Conservation (phyloP, 2,329 filamentous ascomycete species). For the Sarocladiaceae sp. region DNA sequence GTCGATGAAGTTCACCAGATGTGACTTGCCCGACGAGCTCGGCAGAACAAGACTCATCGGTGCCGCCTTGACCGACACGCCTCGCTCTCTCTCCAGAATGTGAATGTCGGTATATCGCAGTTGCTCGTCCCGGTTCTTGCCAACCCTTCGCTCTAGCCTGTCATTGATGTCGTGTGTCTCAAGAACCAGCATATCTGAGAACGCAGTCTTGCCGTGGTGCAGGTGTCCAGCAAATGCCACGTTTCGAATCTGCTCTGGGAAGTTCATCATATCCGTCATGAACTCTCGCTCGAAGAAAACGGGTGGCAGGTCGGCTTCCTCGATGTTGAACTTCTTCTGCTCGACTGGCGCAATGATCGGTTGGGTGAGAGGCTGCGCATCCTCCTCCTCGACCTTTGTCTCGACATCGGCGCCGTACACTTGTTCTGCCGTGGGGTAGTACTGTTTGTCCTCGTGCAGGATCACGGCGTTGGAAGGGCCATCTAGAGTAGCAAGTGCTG, state of each 20-base stretch:
- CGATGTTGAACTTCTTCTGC: constrained; percentile 91
- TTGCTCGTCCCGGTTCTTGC: constrained; percentile 79
- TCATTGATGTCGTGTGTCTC: constrained; percentile 87
- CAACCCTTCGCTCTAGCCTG: constrained; percentile 71
- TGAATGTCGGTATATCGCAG: constrained; percentile 93
- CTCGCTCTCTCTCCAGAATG: constrained; percentile 79
- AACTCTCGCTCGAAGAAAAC: constrained; percentile 86
- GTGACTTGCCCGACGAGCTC: constrained; percentile 85
- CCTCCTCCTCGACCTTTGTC: constrained; percentile 92
- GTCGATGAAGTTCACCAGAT: constrained; percentile 90
- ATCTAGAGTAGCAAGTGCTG: constrained; percentile 35
- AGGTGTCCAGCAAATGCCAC: constrained; percentile 87
- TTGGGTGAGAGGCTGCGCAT: constrained; percentile 84
- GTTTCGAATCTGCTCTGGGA: constrained; percentile 89
- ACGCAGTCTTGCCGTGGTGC: constrained; percentile 95
- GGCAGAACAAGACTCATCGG: constrained; percentile 92
- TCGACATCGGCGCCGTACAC: constrained; percentile 93
- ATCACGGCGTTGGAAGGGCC: constrained; percentile 95
- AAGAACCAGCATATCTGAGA: constrained; percentile 96
- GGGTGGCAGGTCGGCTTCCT: constrained; percentile 83
- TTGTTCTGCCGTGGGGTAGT: constrained; percentile 96
- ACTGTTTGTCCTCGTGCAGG: constrained; percentile 98
- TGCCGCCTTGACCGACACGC: constrained; percentile 83
- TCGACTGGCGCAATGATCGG: constrained; percentile 91
- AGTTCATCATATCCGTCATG: constrained; percentile 94